Percentiles rank a stretch among this genome's conserved stretches.
These are phyloP conservation scores for Angophora floribunda DNA, from an alignment of 345 rosid genomes.

Conservation along the genomic window DNA sequence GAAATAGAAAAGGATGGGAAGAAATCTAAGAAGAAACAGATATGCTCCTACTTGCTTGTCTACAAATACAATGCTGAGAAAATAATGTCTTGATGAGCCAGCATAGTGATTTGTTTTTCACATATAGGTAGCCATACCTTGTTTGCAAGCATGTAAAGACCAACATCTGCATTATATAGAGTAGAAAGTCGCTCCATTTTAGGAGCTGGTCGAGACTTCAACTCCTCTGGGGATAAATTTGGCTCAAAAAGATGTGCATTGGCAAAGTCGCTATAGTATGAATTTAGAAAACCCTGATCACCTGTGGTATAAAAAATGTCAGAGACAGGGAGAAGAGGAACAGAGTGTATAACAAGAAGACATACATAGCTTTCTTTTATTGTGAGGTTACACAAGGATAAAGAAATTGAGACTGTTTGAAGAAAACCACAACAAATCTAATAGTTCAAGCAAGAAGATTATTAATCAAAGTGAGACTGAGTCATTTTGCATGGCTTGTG, in stretches of 20 bases:
- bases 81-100: neutral
- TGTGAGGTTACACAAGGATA: neutral
- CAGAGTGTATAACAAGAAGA: neutral
- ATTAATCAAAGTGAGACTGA: neutral
- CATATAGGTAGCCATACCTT: constrained; percentile 36
- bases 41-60: neutral
- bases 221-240: constrained; percentile 37
- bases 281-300: constrained; percentile 89
- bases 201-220: constrained; percentile 55
- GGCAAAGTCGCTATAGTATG: constrained; percentile 66
- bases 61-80: neutral
- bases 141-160: constrained; percentile 97
- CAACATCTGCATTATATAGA: constrained; percentile 91
- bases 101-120: neutral
- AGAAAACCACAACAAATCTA: neutral
- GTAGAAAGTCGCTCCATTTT: constrained; percentile 92
- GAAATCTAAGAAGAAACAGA: neutral
- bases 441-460: neutral
- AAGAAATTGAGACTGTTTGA: neutral
- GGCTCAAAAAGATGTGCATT: constrained; percentile 90
- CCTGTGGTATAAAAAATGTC: constrained; percentile 19
- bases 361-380: neutral
- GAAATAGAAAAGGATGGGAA: neutral
- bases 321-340: neutral
- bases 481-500: neutral